Percentiles rank a stretch among this genome's conserved stretches.
Evolutionary conservation across 495 filamentous ascomycete species (phyloP).

Genomic region (Lindgomyces ingoldianus): DNA sequence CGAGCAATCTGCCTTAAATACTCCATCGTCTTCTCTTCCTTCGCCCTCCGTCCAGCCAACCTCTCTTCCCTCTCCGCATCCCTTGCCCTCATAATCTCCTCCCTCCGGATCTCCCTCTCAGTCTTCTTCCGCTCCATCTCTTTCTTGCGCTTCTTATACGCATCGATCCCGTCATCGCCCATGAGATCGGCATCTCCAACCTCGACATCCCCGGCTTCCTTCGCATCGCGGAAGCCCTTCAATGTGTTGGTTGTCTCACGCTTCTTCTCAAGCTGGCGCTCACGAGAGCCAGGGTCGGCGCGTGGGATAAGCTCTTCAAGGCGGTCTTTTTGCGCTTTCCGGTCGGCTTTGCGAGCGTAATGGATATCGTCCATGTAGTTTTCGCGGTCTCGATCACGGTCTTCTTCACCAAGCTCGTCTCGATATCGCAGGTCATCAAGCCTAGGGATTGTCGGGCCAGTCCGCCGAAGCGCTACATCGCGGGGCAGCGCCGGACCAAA

Average conservation of each 20-base stretch:
- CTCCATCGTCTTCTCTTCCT: conserved; percentile 68
- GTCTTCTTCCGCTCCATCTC: conserved; percentile 60
- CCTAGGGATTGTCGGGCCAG: conserved; percentile 74
- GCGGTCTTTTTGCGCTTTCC: conserved; percentile 58
- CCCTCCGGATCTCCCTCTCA: conserved; percentile 65
- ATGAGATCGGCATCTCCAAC: conserved; percentile 62
- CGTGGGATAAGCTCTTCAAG: conserved; percentile 82
- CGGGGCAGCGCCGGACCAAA: conserved; percentile 72
- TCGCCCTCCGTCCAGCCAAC: conserved; percentile 54
- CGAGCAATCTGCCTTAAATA: conserved; percentile 64
- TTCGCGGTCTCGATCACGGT: conserved; percentile 56
- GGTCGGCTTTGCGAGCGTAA: conserved; percentile 62
- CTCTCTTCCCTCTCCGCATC: conserved; percentile 66
- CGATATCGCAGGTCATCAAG: conserved; percentile 72
- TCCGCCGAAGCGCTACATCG: conserved; percentile 37
- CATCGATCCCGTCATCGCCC: conserved; percentile 60
- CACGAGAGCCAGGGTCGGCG: conserved; percentile 80
- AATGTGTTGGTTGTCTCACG: conserved; percentile 57
- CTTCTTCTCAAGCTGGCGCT: conserved; percentile 84
- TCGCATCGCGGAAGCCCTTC: conserved; percentile 58
- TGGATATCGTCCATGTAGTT: conserved; percentile 58
- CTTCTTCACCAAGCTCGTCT: conserved; percentile 59
- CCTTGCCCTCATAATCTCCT: conserved; percentile 62
- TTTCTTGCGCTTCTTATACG: conserved; percentile 58
- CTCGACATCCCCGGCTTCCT: conserved; percentile 58